A percentile compares a stretch with the other conserved stretches of the same genome.
Evolutionary conservation across 179 eudicot genomes (phyloP).

Genomic region (Beta corolliflora): DNA sequence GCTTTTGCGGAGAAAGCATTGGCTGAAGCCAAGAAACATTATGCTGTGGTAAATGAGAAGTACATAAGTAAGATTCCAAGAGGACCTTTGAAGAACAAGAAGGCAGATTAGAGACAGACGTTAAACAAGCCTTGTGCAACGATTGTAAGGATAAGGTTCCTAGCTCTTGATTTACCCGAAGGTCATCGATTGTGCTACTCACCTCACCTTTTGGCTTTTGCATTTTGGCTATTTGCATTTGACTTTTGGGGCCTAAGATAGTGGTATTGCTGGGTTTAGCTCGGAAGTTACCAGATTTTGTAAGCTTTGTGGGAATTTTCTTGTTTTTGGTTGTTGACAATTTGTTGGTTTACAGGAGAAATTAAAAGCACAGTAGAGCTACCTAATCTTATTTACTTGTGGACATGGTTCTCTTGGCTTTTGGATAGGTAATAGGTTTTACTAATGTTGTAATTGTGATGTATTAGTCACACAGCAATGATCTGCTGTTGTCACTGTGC

Average conservation of each 20-base stretch:
- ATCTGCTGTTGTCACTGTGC: constrained; percentile 13
- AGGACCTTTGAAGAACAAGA: constrained; percentile 36
- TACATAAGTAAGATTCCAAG: constrained; percentile 62
- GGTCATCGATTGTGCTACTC: constrained; percentile 13
- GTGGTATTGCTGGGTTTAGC: constrained; percentile 22
- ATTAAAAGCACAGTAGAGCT: constrained; percentile 15
- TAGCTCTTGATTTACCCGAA: constrained; percentile 4
- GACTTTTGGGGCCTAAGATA: constrained; percentile 5
- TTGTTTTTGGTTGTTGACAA: constrained; percentile 30
- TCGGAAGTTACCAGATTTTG: constrained; percentile 28
- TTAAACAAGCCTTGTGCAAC: background rate
- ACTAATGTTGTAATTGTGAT: constrained; percentile 1
- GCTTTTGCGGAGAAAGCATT: constrained; percentile 51
- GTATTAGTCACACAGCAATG: constrained; percentile 5
- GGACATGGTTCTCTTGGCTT: constrained; percentile 9
- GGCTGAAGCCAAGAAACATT: constrained; percentile 53
- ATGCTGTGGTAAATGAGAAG: constrained; percentile 51
- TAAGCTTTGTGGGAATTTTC: constrained; percentile 31
- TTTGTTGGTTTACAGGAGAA: constrained; percentile 16
- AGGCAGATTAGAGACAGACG: constrained; percentile 31
- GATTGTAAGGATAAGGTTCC: constrained; percentile 11
- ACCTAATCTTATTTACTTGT: constrained; percentile 8
- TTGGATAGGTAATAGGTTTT: background rate
- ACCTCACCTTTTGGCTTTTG: constrained; percentile 15
- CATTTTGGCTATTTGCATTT: constrained; percentile 24